Evolutionary conservation across 352 stramenopile genomes (phyloP).

Genomic region (Pythium chondricola): DNA sequence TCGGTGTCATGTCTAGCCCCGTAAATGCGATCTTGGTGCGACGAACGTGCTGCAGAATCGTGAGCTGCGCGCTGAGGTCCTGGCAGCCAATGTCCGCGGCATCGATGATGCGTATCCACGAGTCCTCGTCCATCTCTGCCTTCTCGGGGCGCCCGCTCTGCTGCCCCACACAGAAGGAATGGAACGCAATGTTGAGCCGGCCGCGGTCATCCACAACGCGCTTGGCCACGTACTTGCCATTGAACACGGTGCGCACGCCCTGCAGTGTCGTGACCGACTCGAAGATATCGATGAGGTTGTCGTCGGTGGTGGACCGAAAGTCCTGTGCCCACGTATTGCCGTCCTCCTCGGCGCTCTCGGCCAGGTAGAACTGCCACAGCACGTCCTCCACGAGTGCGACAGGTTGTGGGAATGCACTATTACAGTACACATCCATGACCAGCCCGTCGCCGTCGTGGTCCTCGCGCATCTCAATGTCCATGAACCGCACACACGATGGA

Average conservation of each 20-base stretch:
- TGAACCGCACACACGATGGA: neutral
- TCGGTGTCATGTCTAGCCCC: too few relatives aligned
- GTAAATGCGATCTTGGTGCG: constrained; percentile 4
- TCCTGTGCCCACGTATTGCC: neutral
- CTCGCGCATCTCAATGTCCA: constrained; percentile 3
- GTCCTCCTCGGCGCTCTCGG: constrained; percentile 2
- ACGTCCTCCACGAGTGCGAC: constrained; percentile 2
- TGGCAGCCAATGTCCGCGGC: neutral
- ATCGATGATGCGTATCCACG: constrained; percentile 6
- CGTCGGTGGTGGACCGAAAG: neutral
- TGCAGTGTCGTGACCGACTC: constrained; percentile 2
- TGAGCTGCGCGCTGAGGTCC: neutral
- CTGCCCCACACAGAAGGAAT: constrained; percentile 8
- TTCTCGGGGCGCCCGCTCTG: too few relatives aligned
- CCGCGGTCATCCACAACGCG: neutral
- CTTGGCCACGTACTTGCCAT: constrained; percentile 13
- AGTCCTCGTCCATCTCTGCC: constrained; percentile 4
- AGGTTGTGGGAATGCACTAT: constrained; percentile 3
- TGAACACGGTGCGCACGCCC: neutral
- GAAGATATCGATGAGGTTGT: constrained; percentile 4
- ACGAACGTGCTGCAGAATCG: constrained; percentile 8
- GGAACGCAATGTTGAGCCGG: neutral
- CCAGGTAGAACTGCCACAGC: constrained; percentile 6
- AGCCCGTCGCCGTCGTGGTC: neutral
- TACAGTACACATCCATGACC: constrained; percentile 1